Base-by-base conservation (phyloP, 495 filamentous ascomycete genomes). In the Penicillium daleae region DNA sequence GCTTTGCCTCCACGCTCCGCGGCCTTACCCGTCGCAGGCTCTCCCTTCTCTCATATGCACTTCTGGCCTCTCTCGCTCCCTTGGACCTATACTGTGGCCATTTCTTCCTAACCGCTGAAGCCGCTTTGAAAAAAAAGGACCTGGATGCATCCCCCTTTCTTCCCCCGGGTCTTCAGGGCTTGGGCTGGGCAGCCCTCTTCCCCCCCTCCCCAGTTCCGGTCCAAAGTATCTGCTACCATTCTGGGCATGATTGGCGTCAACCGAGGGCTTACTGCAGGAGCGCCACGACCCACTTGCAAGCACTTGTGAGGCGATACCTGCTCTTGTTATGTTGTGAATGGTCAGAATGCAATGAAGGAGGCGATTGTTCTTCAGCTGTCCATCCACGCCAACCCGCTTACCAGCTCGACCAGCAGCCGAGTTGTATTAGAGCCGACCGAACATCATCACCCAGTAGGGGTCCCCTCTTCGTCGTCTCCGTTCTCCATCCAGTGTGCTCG, bases 21-120 rank as follows among this genome's bases (percentile, higher is more conserved):
- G 39, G 42, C n/a, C 17, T 13, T 48, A 17, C 44, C 22, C 57
- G 22, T 33, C n/a, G 42, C n/a, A 27, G 51, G 54, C 32, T 39
- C 42, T 33, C 29, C 39, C 21, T 31, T 12, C 33, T 24, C 48
- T 63, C 61, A 68, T 63, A 65, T 62, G 64, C 52, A 51, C 52
- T 39, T 31, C 15, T 29, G 26, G 10, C 56, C 37, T 48, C 51
- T 46, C 35, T 35, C 40, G 19, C 55, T 52, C 50, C 26, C 39
- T 40, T 7, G 3, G 29, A 7, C 60, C 22, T 13, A 19, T 2
- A 21, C 33, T 42, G 22, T 10, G 26, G 4, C 15, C 27, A 60
- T 57, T 66, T 62, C 40, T 13, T 26, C 31, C n/a, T 68, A 68
- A 68, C 62, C 65, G 65, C 68, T 68, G 66, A 56, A 58, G 66